Conservation (phyloP, 139 green algal species). For the Chlorella vulgaris region DNA sequence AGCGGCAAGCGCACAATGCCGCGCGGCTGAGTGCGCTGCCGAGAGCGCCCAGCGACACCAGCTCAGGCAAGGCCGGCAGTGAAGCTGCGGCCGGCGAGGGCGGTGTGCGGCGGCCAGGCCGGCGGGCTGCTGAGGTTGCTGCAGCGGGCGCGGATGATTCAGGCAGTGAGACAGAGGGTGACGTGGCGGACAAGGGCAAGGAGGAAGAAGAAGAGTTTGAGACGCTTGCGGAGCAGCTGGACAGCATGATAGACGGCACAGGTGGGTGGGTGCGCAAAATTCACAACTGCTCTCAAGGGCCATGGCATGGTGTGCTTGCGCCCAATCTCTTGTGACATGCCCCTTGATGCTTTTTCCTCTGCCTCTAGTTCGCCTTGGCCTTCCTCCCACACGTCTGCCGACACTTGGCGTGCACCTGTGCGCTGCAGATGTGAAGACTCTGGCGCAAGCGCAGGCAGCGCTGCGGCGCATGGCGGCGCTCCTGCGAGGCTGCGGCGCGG, state of each 20-base stretch:
- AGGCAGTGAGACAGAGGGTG: neutral
- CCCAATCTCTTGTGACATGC: too few relatives aligned
- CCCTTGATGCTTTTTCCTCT: too few relatives aligned
- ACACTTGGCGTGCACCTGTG: too few relatives aligned
- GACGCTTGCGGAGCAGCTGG: constrained; percentile 16
- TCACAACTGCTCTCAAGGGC: too few relatives aligned
- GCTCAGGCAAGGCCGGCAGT: neutral
- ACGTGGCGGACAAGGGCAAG: neutral
- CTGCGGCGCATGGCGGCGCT: constrained; percentile 3
- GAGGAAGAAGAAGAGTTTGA: constrained; percentile 1
- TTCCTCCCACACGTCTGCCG: too few relatives aligned
- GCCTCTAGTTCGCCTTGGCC: too few relatives aligned
- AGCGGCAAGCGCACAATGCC: neutral
- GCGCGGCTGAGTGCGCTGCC: constrained; percentile 5
- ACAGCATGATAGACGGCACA: neutral
- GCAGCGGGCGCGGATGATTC: neutral
- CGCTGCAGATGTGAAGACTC: neutral
- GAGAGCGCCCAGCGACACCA: neutral
- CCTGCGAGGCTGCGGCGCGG: constrained; percentile 11
- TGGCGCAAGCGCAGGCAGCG: neutral
- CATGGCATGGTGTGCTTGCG: too few relatives aligned
- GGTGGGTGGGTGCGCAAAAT: neutral
- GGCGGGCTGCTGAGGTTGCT: neutral
- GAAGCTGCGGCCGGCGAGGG: too few relatives aligned
- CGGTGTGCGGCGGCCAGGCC: neutral